Evolutionary conservation across 2,329 filamentous ascomycete genomes (phyloP).

Genomic region (Aspergillus sp.): DNA sequence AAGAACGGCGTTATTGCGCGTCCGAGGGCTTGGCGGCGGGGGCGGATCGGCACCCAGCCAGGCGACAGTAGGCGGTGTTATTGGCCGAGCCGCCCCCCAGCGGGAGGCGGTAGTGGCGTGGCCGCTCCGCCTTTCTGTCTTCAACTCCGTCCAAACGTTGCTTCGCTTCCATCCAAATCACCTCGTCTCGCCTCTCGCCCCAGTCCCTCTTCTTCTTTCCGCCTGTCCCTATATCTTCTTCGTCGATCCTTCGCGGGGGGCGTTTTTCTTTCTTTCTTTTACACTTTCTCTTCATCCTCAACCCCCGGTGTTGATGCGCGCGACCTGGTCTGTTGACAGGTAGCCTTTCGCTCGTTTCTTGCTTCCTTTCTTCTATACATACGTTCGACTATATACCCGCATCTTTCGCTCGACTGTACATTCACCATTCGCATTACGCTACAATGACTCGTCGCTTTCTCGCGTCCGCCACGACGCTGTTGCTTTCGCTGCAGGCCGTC

Average conservation of each 20-base stretch:
- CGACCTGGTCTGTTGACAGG: too few species aligned
- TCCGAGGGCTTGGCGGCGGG: not conserved
- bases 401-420: too few species aligned
- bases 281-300: not conserved
- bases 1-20: not conserved
- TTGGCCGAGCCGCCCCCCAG: too few species aligned
- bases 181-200: not conserved
- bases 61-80: too few species aligned
- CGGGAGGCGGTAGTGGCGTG: too few species aligned
- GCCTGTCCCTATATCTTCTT: not conserved
- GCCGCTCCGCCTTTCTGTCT: not conserved
- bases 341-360: not conserved
- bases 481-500: constrained; percentile 14
- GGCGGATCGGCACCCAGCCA: not conserved
- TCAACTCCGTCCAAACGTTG: not conserved
- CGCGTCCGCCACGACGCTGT: constrained; percentile 13
- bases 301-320: too few species aligned
- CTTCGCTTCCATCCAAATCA: not conserved
- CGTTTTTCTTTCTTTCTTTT: not conserved
- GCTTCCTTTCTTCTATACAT: not conserved
- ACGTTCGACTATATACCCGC: too few species aligned
- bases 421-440: not conserved
- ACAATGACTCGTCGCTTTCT: constrained; percentile 13
- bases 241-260: not conserved
- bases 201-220: not conserved